Base-by-base conservation (phyloP, 495 filamentous ascomycete genomes). In the Ramalina peruviana region DNA sequence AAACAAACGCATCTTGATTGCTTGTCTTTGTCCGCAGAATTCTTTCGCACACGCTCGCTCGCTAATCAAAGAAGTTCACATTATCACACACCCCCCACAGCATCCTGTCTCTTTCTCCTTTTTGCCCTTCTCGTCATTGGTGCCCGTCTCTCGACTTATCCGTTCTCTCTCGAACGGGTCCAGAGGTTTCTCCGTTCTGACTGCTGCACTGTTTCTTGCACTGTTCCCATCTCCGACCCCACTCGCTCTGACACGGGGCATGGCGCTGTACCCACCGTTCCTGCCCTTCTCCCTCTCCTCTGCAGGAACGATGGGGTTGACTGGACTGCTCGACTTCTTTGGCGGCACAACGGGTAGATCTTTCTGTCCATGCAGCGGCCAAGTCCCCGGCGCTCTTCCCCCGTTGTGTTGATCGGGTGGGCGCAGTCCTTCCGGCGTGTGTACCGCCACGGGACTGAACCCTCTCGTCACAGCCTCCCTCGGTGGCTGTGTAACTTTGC, bases 31-130 rank as follows among this genome's bases (percentile, higher is more conserved):
- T 41, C 21, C 40, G 21, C 21, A 41, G 9, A 41, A 7, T 1
- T 1, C 11, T 41, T 41, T 23, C 40, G 7, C 21, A 17, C 21
- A 23, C 40, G 21, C 40, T 41, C 40, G 40, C 40, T 23, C 21
- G 40, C 16, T 23, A 19, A 19, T 10, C 0, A 2, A 17, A n/a
- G 17, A 17, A 41, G n/a, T 25, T 55, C 39, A 76, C 72, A 76
- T 76, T 44, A 76, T 66, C 43, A 74, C 63, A 55, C 73, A 76
- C 46, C 73, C 74, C 43, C 70, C 69, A 43, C 73, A 74, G 2
- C 70, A 60, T 52, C 66, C 68, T 33, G 72, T 67, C 55, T 68
- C 71, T 50, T 65, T 63, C 36, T 62, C 48, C 3, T 25, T 51
- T 45, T 46, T 40, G 26, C 44, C 38, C 7, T 48, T 44, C 3